phyloP scores from a whole-genome alignment of 108 stramenopile genomes.

The Hondaea fermentalgiana region DNA sequence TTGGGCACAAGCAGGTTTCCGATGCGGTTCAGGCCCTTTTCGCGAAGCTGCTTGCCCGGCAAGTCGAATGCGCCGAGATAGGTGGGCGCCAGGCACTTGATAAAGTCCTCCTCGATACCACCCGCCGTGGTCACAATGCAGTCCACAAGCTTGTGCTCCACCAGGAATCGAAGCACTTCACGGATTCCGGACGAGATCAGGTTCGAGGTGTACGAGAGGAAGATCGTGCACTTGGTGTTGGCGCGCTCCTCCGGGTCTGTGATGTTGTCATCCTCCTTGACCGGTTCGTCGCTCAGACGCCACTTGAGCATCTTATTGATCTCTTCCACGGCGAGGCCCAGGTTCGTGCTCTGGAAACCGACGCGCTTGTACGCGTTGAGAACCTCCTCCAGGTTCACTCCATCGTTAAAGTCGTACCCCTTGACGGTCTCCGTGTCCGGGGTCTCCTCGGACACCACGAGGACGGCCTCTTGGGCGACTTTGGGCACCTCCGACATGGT shows the following conservation, averaged over 20 bases:
- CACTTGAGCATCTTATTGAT: conserved; percentile 79
- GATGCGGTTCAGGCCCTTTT: conserved; percentile 91
- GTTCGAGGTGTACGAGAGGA: conserved; percentile 92
- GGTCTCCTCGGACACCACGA: not conserved
- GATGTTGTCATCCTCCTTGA: conserved; percentile 67
- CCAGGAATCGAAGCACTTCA: conserved; percentile 86
- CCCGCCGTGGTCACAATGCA: conserved; percentile 92
- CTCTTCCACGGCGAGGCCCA: conserved; percentile 83
- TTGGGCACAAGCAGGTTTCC: conserved; percentile 93
- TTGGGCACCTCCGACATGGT: not conserved
- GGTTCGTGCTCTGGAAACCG: conserved; percentile 91
- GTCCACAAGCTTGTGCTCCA: conserved; percentile 90
- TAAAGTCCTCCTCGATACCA: conserved; percentile 97
- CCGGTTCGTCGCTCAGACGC: conserved; percentile 72
- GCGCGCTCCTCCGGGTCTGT: conserved; percentile 46
- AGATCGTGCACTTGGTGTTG: conserved; percentile 74
- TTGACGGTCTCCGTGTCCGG: conserved; percentile 11
- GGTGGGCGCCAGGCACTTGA: conserved; percentile 94
- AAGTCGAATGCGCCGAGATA: conserved; percentile 89
- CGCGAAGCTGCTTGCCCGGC: conserved; percentile 69
- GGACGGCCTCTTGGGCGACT: not conserved
- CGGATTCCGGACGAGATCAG: conserved; percentile 93
- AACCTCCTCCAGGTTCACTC: conserved; percentile 54
- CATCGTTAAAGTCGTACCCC: conserved; percentile 60
- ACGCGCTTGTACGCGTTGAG: conserved; percentile 70